Evolutionary conservation across 371 early-diverging fungal genomes (phyloP).

Genomic region (Mucor sp.): DNA sequence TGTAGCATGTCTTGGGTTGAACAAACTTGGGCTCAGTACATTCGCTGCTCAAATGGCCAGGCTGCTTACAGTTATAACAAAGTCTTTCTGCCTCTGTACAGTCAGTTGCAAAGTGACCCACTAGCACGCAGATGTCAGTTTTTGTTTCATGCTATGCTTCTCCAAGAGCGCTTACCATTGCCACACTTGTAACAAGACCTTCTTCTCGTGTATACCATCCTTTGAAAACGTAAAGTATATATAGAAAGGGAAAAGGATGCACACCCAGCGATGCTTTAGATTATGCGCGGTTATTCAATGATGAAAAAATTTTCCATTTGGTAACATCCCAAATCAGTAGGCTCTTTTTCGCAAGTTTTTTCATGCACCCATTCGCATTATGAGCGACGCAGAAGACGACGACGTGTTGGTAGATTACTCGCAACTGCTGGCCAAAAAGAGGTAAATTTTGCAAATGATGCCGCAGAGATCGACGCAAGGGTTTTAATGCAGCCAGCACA

Average conservation of each 20-base stretch:
- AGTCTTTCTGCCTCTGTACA: constrained; percentile 57
- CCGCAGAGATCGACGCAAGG: not conserved
- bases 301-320: not conserved
- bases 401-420: constrained; percentile 27
- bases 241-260: not conserved
- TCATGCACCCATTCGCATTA: not conserved
- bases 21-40: constrained; percentile 57
- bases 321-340: not conserved
- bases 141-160: too few relatives aligned
- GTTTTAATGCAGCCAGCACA: not conserved
- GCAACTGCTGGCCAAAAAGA: constrained; percentile 17
- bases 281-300: not conserved
- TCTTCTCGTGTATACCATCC: constrained; percentile 50
- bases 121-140: constrained; percentile 31
- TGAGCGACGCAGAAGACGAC: constrained; percentile 31
- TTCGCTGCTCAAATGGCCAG: constrained; percentile 60
- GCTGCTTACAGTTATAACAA: constrained; percentile 64
- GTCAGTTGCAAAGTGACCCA: constrained; percentile 53
- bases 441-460: not conserved
- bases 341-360: not conserved
- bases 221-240: not conserved
- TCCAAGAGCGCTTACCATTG: constrained; percentile 36
- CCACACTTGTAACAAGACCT: constrained; percentile 62
- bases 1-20: constrained; percentile 61
- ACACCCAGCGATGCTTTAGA: not conserved